A percentile compares a stretch with the other conserved stretches of the same genome.
Evolutionary conservation across 208 protist species (phyloP).

Genomic region (Crithidia mellificae): DNA sequence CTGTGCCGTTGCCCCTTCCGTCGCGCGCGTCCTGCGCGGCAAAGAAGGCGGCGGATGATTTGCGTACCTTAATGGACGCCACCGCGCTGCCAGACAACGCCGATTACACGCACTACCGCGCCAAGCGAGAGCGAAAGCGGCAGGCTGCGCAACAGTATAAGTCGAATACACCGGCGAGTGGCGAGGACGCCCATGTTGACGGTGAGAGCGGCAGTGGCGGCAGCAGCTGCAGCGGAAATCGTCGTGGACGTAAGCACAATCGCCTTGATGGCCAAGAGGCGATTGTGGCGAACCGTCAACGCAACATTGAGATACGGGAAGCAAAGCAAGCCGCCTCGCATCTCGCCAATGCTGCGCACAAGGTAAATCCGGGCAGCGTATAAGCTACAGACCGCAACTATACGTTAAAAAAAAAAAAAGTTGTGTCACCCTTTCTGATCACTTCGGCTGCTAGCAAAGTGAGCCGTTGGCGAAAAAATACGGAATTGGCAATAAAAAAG

Average conservation of each 20-base stretch:
- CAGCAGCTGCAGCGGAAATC: constrained; percentile 5
- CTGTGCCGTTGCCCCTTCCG: constrained; percentile 39
- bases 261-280: constrained; percentile 35
- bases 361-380: not conserved
- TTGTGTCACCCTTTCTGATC: no score
- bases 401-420: no score
- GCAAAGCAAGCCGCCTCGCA: constrained; percentile 59
- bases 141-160: constrained; percentile 37
- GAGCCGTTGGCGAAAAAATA: no score
- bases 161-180: not conserved
- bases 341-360: constrained; percentile 33
- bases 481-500: no score
- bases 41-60: constrained; percentile 38
- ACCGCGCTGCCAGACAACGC: constrained; percentile 67
- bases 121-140: constrained; percentile 52
- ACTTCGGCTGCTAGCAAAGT: no score
- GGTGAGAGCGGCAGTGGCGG: no score
- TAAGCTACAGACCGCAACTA: no score
- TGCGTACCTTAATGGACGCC: constrained; percentile 63
- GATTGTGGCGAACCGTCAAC: constrained; percentile 64
- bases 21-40: constrained; percentile 56
- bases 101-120: constrained; percentile 77
- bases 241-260: constrained; percentile 12
- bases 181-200: no score
- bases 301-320: constrained; percentile 52